Base-by-base conservation (phyloP, 805 yeast genomes). In the Myxozyma neglecta region DNA sequence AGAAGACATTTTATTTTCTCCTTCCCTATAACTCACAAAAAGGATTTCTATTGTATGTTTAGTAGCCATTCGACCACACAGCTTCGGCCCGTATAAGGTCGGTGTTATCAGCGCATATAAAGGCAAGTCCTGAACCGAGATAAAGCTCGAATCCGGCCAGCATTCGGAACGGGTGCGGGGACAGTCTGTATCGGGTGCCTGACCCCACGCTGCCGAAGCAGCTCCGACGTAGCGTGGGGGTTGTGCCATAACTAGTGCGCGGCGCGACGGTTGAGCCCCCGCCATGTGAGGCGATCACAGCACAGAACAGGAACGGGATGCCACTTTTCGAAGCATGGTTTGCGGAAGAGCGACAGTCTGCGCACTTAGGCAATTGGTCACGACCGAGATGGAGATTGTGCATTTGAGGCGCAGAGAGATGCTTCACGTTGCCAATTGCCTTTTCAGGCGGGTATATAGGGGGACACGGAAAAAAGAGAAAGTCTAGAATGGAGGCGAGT, bases 161-260 rank as follows among this genome's bases (percentile, higher is more conserved):
- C 36, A 29, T 35, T 42, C 57, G 59, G 59, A 40, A 16, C 24
- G 9, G 53, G 53, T 5, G 40, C 35, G 24, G 44, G 44, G 35
- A 9, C 44, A 20, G n/a, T 44, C 24, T 9, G 43, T 40, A 46
- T 51, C 55, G 55, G 55, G 55, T 51, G 55, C 55, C 47, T 51
- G 55, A 20, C n/a, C 46, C 55, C 55, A 51, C 37, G 6, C 35
- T 51, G 24, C 55, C 55, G 55, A 51, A 46, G 9, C 14, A 4
- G 32, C 55, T 51, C 55, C 55, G 55, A 32, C 20, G 18, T 9
- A 16, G 8, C 29, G 14, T 14, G 37, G 35, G 35, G 8, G 29
- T 14, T 51, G 9, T 24, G 55, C 39, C 55, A 40, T 51, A 51
- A 51, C 16, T 20, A 16, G n/a, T 14, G 14, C 11, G 20, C 11